Conservation (phyloP, 2,329 filamentous ascomycete species). For the Penicillium olsonii region DNA sequence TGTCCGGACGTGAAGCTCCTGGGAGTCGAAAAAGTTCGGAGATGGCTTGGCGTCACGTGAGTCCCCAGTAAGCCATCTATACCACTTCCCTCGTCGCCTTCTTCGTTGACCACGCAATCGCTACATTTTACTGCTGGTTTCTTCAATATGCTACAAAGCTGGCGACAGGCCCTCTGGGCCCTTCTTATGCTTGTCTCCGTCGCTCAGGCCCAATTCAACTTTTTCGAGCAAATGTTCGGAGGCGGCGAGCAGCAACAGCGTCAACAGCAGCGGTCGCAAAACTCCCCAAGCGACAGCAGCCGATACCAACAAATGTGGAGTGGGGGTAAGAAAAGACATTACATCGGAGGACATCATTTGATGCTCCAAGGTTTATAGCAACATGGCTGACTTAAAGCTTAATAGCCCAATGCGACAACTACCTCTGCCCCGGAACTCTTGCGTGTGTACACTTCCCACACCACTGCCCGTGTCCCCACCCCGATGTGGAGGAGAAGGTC, state of each 20-base stretch:
- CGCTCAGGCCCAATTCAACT: slow-evolving; percentile 81
- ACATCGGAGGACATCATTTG: neutral
- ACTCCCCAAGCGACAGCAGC: slow-evolving; percentile 78
- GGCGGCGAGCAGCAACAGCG: slow-evolving; percentile 59
- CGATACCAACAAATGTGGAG: slow-evolving; percentile 76
- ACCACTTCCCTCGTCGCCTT: neutral
- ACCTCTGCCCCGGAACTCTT: slow-evolving; percentile 90
- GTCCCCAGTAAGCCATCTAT: slow-evolving; percentile 26
- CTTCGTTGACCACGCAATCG: neutral
- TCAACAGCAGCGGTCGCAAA: slow-evolving; percentile 63
- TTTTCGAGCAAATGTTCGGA: slow-evolving; percentile 98
- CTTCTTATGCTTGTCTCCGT: slow-evolving; percentile 62
- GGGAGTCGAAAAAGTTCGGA: slow-evolving; percentile 25
- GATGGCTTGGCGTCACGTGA: slow-evolving; percentile 32
- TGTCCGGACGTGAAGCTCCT: slow-evolving; percentile 21
- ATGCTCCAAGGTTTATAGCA: neutral
- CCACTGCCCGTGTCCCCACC: slow-evolving; percentile 91
- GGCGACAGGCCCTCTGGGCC: slow-evolving; percentile 33
- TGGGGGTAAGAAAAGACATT: slow-evolving; percentile 52
- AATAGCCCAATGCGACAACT: slow-evolving; percentile 82
- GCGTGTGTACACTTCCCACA: slow-evolving; percentile 96
- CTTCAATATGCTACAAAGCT: slow-evolving; percentile 28
- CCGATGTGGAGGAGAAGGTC: slow-evolving; percentile 74
- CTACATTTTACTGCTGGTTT: neutral
- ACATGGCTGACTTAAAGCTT: slow-evolving; percentile 26